Percentiles rank a stretch among this genome's conserved stretches.
phyloP scores from a whole-genome alignment of 257 asterid species.

The Solanum chilense region DNA sequence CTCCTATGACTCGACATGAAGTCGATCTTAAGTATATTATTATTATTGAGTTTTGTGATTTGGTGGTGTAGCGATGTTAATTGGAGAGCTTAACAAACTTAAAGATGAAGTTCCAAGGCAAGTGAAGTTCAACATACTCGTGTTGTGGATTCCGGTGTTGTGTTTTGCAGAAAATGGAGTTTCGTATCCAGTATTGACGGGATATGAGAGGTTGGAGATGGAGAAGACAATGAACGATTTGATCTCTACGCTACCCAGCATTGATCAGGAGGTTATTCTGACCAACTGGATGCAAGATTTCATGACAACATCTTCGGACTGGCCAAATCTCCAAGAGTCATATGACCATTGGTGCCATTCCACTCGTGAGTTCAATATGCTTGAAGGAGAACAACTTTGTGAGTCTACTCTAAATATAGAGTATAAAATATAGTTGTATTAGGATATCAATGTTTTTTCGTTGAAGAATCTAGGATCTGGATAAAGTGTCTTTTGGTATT shows the following conservation, averaged over 20 bases:
- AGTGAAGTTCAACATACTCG: conserved; percentile 15
- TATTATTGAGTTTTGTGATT: background rate
- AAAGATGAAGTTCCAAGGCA: background rate
- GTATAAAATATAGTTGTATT: background rate
- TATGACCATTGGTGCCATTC: conserved; percentile 19
- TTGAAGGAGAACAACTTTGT: background rate
- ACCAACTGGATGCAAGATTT: conserved; percentile 20
- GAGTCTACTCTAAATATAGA: background rate
- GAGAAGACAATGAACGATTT: conserved; percentile 12
- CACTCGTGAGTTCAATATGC: conserved; percentile 4
- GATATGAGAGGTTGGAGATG: conserved; percentile 19
- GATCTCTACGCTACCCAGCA: conserved; percentile 4
- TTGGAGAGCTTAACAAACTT: conserved; percentile 6
- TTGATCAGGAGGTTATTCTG: conserved; percentile 17
- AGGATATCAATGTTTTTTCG: background rate
- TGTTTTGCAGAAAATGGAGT: conserved; percentile 22
- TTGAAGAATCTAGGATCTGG: background rate
- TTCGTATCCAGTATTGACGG: conserved; percentile 7
- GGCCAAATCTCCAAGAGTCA: conserved; percentile 21
- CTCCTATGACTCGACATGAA: background rate
- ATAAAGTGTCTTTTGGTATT: background rate
- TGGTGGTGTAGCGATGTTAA: conserved; percentile 2
- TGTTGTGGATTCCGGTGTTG: conserved; percentile 13
- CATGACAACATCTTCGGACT: conserved; percentile 11
- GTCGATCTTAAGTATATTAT: background rate